Percentiles rank a stretch among this genome's conserved stretches.
These are phyloP conservation scores for Penicillium sp. DNA, from an alignment of 2,329 filamentous ascomycete genomes.

Conservation along the genomic window DNA sequence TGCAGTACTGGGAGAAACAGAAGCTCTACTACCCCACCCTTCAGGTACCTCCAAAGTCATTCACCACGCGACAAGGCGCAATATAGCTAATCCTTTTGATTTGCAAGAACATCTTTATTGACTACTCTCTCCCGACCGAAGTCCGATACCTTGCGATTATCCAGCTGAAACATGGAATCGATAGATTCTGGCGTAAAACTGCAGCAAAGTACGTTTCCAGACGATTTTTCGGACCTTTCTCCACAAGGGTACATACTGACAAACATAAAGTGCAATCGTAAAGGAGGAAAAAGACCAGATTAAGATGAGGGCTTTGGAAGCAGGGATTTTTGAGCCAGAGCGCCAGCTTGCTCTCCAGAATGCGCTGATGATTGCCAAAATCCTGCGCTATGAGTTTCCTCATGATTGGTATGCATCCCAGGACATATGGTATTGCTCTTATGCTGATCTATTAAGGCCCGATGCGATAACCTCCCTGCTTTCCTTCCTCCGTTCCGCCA, in stretches of 20 bases:
- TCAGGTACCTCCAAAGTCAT: constrained; percentile 49
- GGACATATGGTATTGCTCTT: neutral
- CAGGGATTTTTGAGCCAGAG: constrained; percentile 71
- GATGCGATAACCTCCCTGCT: constrained; percentile 53
- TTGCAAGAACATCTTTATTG: constrained; percentile 70
- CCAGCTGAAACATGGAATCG: constrained; percentile 93
- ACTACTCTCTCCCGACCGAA: constrained; percentile 68
- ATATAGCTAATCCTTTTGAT: neutral
- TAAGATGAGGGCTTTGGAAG: constrained; percentile 66
- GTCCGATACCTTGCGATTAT: constrained; percentile 87
- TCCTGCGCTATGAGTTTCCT: constrained; percentile 84
- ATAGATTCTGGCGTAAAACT: constrained; percentile 85
- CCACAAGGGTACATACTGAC: constrained; percentile 14
- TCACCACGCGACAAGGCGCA: neutral
- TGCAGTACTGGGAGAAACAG: constrained; percentile 65
- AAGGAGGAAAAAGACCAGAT: constrained; percentile 72
- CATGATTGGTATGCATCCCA: constrained; percentile 61
- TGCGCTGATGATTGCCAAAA: constrained; percentile 79
- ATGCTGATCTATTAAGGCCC: constrained; percentile 33
- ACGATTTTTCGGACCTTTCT: neutral
- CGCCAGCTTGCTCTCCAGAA: constrained; percentile 76
- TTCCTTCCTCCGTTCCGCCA: constrained; percentile 56
- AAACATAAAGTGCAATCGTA: constrained; percentile 48
- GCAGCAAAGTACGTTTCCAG: constrained; percentile 54
- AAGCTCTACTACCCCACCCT: constrained; percentile 62